Conservation (phyloP, 1,139 yeast species). For the Suhomyces maxii region DNA sequence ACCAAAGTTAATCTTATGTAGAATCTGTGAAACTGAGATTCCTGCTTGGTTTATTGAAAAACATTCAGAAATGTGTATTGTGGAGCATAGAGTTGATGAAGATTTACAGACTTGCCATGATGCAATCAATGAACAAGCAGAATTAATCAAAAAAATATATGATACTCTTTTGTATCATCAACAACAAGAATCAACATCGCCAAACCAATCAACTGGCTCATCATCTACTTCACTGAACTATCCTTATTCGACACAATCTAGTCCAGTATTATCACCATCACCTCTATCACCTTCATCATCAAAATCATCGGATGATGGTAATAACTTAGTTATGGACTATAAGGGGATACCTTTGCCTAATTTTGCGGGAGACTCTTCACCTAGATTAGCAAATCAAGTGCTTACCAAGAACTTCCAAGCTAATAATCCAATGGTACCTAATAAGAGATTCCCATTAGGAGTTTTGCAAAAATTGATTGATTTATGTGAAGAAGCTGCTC, state of each 20-base stretch:
- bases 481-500: slow-evolving; percentile 73
- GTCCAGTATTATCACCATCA: slow-evolving; percentile 19
- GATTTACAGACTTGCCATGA: slow-evolving; percentile 81
- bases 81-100: slow-evolving; percentile 82
- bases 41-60: slow-evolving; percentile 97
- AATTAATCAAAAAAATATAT: slow-evolving; percentile 47
- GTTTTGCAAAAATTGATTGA: slow-evolving; percentile 64
- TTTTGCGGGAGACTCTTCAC: slow-evolving; percentile 19
- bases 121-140: slow-evolving; percentile 67
- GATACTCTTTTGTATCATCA: slow-evolving; percentile 35
- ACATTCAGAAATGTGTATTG: slow-evolving; percentile 84
- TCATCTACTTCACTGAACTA: slow-evolving; percentile 3
- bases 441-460: slow-evolving; percentile 61
- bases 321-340: slow-evolving; percentile 45
- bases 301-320: slow-evolving; percentile 13
- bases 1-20: slow-evolving; percentile 77
- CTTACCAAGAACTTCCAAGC: slow-evolving; percentile 17
- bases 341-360: slow-evolving; percentile 56
- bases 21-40: slow-evolving; percentile 88
- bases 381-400: slow-evolving; percentile 25
- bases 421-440: slow-evolving; percentile 18
- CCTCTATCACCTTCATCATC: slow-evolving; percentile 23
- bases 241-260: slow-evolving; percentile 8
- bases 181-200: slow-evolving; percentile 11
- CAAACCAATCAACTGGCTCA: slow-evolving; percentile 4